A percentile compares a stretch with the other conserved stretches of the same genome.
Conservation (phyloP, 768 basidiomycete species). For the Suillus occidentalis region DNA sequence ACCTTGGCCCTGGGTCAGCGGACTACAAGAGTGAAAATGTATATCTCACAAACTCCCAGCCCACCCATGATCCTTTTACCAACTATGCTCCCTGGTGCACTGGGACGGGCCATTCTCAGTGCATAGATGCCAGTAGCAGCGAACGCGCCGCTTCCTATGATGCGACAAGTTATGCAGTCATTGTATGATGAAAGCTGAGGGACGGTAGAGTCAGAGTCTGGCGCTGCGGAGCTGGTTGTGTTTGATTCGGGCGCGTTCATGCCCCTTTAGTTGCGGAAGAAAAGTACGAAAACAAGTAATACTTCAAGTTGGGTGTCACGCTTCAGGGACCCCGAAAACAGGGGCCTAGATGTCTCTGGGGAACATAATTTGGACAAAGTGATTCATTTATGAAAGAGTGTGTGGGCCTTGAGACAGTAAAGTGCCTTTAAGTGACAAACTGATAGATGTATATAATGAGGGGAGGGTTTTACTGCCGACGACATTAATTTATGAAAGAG, state of each 20-base stretch:
- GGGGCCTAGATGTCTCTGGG: not conserved
- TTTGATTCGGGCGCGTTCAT: not conserved
- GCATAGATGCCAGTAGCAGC: conserved; percentile 68
- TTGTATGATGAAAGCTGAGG: conserved; percentile 19
- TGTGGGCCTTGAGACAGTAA: not conserved
- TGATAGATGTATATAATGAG: not conserved
- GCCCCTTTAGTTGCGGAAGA: not conserved
- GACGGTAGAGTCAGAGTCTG: not conserved
- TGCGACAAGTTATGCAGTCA: conserved; percentile 70
- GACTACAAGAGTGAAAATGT: not conserved
- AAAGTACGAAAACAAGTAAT: not conserved
- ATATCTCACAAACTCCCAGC: conserved; percentile 56
- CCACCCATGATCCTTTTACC: conserved; percentile 66
- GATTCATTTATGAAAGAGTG: not conserved
- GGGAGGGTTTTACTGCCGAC: not conserved
- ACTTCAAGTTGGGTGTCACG: too few relatives aligned
- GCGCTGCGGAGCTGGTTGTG: not conserved
- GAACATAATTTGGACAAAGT: not conserved
- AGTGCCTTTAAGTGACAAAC: not conserved
- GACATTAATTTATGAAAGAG: not conserved
- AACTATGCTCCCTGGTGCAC: conserved; percentile 57
- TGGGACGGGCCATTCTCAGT: conserved; percentile 59
- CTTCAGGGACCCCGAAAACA: not conserved
- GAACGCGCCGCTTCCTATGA: conserved; percentile 66
- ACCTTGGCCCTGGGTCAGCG: conserved; percentile 21